A percentile compares a stretch with the other conserved stretches of the same genome.
These are phyloP conservation scores for Wallacemonas sp. DNA, from an alignment of 208 protist species.

Conservation along the genomic window DNA sequence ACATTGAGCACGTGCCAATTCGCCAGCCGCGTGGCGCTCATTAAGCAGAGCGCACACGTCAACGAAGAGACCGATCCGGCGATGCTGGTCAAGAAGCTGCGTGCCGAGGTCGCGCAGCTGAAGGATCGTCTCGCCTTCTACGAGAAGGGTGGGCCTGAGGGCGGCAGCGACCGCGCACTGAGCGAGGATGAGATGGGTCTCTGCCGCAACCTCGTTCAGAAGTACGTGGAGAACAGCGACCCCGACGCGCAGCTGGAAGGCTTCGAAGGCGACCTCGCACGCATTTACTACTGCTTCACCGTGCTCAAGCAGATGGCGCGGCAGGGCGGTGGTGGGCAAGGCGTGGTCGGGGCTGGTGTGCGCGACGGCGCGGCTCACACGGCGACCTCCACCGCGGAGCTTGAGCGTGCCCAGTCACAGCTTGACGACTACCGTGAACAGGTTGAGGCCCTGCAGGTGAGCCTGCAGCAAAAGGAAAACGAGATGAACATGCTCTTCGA, in stretches of 20 bases:
- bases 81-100: constrained; percentile 87
- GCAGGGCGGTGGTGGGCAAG: neutral
- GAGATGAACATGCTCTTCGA: constrained; percentile 89
- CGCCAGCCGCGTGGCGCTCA: constrained; percentile 88
- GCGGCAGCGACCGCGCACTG: constrained; percentile 41
- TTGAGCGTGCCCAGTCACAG: neutral
- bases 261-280: constrained; percentile 78
- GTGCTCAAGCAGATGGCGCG: constrained; percentile 50
- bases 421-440: constrained; percentile 41
- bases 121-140: constrained; percentile 88
- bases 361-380: neutral
- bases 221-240: constrained; percentile 49
- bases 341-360: neutral
- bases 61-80: constrained; percentile 91
- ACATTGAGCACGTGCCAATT: constrained; percentile 91
- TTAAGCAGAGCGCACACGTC: constrained; percentile 81
- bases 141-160: constrained; percentile 21
- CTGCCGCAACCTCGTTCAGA: constrained; percentile 64
- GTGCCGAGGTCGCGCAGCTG: constrained; percentile 82
- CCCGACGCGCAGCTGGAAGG: constrained; percentile 55
- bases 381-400: neutral
- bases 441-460: constrained; percentile 59
- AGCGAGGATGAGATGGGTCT: constrained; percentile 66
- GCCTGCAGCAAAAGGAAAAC: constrained; percentile 91
- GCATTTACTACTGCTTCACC: constrained; percentile 89